Base-by-base conservation (phyloP, 2,329 filamentous ascomycete species). In the Immersiporthe knoxdaviesiana region DNA sequence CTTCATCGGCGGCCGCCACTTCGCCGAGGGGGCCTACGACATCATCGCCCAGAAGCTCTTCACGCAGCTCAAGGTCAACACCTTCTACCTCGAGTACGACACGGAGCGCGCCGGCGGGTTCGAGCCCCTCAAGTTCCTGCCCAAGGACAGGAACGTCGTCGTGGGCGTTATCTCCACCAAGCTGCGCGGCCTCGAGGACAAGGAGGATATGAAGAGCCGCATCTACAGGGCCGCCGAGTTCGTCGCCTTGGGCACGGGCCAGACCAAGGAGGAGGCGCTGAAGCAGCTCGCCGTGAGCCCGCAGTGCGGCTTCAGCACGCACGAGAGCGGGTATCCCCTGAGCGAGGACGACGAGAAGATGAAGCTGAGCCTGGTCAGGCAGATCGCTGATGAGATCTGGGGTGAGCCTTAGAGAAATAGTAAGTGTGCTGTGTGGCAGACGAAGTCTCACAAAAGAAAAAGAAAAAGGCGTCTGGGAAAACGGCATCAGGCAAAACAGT, bases 311-410 rank as follows among this genome's bases (percentile, higher is more conserved):
- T 92, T 92, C 78, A 92, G 91, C 47, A 92, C 89, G 47, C 91
- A 94, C 77, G 88, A 90, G 73, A 88, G 86, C 74, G 92, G 91
- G 0, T 93, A 94, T 76, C 85, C 88, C 18, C 82, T 94, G 66
- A 86, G 84, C 30, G 82, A 88, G 72, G 87, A 92, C 60, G 91
- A 92, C 71, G 90, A 94, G 89, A 87, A 87, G 80, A 88, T 86
- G 78, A 94, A 94, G 82, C 79, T 94, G 75, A 82, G 86, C 73
- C 80, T 94, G 65, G 90, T 94, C 24, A 86, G 91, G 72, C 83
- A 88, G 74, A 88, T 94, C 74, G 91, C 92, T 2, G 87, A 93
- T 76, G 87, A 90, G 75, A 86, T 94, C 69, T 94, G 91, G 92
- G 81, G 80, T 18, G 80, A 83, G 77, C 77, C 81, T 14, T 82